These are phyloP conservation scores for Saksenaea vasiformis DNA, from an alignment of 371 early-diverging fungal species.

Conservation along the genomic window DNA sequence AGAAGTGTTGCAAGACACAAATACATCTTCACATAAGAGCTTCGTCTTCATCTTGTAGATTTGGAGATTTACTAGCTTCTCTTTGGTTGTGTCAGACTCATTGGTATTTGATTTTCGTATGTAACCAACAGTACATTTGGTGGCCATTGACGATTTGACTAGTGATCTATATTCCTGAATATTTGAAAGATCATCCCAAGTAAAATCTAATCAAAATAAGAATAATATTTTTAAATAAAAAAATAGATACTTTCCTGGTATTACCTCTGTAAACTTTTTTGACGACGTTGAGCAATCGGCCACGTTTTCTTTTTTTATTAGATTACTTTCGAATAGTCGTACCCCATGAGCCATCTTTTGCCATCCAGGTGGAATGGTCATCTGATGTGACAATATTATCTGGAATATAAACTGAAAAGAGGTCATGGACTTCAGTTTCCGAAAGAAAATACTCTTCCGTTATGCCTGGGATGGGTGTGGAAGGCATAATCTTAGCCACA, in stretches of 20 bases:
- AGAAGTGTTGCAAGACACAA: slow-evolving; percentile 32
- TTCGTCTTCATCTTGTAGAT: slow-evolving; percentile 34
- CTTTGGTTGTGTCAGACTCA: slow-evolving; percentile 26
- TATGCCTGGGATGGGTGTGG: slow-evolving; percentile 22
- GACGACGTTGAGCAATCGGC: slow-evolving; percentile 24
- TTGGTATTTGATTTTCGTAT: slow-evolving; percentile 28
- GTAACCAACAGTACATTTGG: slow-evolving; percentile 27
- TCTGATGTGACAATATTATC: slow-evolving; percentile 24
- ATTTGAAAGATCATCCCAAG: slow-evolving; percentile 25
- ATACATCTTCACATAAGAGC: slow-evolving; percentile 34
- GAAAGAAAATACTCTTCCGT: slow-evolving; percentile 28
- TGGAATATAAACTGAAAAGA: slow-evolving; percentile 23
- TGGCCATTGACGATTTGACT: slow-evolving; percentile 24
- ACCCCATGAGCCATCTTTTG: slow-evolving; percentile 29
- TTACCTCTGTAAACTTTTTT: slow-evolving; percentile 28
- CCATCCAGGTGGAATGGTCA: slow-evolving; percentile 23
- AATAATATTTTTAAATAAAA: slow-evolving; percentile 14
- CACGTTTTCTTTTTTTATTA: slow-evolving; percentile 23
- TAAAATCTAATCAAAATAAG: slow-evolving; percentile 30
- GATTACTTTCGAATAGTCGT: slow-evolving; percentile 24
- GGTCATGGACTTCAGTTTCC: slow-evolving; percentile 23
- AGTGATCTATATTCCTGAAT: slow-evolving; percentile 25
- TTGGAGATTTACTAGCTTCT: slow-evolving; percentile 31
- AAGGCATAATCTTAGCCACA: slow-evolving; percentile 20
- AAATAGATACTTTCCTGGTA: slow-evolving; percentile 14